phyloP scores from a whole-genome alignment of 768 basidiomycete genomes.

The Macrolepiota albuminosa region DNA sequence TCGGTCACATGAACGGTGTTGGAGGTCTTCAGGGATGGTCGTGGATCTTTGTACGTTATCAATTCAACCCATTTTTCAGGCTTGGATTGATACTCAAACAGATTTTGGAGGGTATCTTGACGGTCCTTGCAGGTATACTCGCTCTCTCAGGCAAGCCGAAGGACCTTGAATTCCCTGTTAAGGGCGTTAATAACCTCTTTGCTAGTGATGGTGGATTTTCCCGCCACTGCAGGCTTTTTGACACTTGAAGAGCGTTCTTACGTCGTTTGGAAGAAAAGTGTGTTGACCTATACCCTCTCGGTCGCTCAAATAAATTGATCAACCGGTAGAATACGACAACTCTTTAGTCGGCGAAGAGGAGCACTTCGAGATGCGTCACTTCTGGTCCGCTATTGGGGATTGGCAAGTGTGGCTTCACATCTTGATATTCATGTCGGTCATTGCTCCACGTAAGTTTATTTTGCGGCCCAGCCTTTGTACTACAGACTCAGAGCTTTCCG shows the following conservation, averaged over 20 bases:
- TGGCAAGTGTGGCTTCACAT: constrained; percentile 67
- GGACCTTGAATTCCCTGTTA: not conserved
- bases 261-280: constrained; percentile 53
- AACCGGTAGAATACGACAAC: constrained; percentile 43
- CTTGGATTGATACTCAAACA: constrained; percentile 12
- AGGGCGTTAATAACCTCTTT: not conserved
- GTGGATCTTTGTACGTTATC: constrained; percentile 56
- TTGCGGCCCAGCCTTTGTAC: not conserved
- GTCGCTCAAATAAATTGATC: not conserved
- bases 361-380: constrained; percentile 46
- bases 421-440: constrained; percentile 52
- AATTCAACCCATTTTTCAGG: not conserved
- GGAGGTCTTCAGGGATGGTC: constrained; percentile 52
- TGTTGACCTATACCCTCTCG: constrained; percentile 7
- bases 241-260: constrained; percentile 56
- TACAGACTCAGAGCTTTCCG: not conserved
- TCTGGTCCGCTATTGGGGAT: constrained; percentile 49
- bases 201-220: constrained; percentile 59
- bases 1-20: constrained; percentile 46
- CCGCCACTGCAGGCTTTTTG: constrained; percentile 52
- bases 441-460: constrained; percentile 48
- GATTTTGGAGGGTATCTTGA: constrained; percentile 63
- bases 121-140: constrained; percentile 49
- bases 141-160: constrained; percentile 41
- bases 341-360: constrained; percentile 60